phyloP scores from a whole-genome alignment of 2,329 filamentous ascomycete species.

The Fusarium tjaetaba region DNA sequence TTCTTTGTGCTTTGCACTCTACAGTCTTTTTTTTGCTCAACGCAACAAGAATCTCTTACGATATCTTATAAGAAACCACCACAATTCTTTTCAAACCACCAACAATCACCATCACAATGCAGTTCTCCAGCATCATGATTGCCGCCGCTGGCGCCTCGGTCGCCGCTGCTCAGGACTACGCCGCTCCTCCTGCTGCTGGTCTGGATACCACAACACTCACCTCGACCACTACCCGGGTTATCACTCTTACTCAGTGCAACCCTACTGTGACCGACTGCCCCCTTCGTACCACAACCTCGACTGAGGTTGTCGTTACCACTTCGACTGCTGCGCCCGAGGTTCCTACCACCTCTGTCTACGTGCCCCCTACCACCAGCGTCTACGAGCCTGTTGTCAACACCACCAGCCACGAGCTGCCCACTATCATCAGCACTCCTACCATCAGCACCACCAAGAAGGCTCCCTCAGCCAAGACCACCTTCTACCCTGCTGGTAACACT shows the following conservation, averaged over 20 bases:
- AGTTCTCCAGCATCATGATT: conserved; percentile 55
- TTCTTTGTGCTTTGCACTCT: conserved; percentile 35
- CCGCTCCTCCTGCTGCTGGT: conserved; percentile 13
- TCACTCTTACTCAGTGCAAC: conserved; percentile 61
- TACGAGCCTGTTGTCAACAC: conserved; percentile 38
- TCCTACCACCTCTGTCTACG: conserved; percentile 28
- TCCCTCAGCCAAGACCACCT: conserved; percentile 39
- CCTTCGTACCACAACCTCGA: conserved; percentile 39
- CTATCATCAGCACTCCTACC: conserved; percentile 43
- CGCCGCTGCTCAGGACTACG: conserved; percentile 44
- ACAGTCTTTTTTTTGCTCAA: conserved; percentile 26
- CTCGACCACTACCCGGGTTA: conserved; percentile 55
- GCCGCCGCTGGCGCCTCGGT: conserved; percentile 55
- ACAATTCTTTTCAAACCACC: conserved; percentile 19
- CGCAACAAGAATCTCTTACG: conserved; percentile 17
- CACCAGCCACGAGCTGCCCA: conserved; percentile 38
- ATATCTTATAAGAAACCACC: conserved; percentile 15
- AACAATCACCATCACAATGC: conserved; percentile 52
- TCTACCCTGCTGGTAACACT: conserved; percentile 41
- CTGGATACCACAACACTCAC: conserved; percentile 53
- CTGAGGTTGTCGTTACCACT: conserved; percentile 38
- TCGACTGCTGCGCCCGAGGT: conserved; percentile 34
- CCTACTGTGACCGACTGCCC: conserved; percentile 41
- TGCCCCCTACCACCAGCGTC: conserved; percentile 40
- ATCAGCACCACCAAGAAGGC: conserved; percentile 32